Evolutionary conservation across 352 stramenopile genomes (phyloP).

Genomic region (Phytophthora idaei): DNA sequence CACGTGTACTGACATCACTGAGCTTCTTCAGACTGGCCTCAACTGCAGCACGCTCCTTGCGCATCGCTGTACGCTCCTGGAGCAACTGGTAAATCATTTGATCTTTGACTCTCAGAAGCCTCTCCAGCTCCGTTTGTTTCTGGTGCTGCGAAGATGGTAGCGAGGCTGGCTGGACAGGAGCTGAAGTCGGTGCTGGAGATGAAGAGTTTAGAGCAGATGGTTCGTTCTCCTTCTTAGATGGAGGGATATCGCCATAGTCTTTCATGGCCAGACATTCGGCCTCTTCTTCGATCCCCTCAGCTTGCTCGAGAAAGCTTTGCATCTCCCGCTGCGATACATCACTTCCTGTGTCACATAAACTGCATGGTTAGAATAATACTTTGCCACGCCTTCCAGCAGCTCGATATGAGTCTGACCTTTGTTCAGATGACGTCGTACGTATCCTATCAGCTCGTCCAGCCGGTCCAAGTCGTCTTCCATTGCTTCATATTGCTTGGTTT

Average conservation of each 20-base stretch:
- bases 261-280: constrained; percentile 64
- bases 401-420: constrained; percentile 39
- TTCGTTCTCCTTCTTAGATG: constrained; percentile 23
- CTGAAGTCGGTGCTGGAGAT: constrained; percentile 62
- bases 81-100: constrained; percentile 86
- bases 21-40: constrained; percentile 68
- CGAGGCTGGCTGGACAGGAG: constrained; percentile 30
- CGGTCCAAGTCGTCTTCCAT: constrained; percentile 63
- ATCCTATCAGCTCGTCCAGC: constrained; percentile 56
- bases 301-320: constrained; percentile 44
- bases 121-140: constrained; percentile 38
- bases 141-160: constrained; percentile 3
- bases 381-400: not conserved
- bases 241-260: constrained; percentile 28
- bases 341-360: constrained; percentile 26
- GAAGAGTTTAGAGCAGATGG: constrained; percentile 42
- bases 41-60: constrained; percentile 50
- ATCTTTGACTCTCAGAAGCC: constrained; percentile 72
- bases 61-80: constrained; percentile 63
- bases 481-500: constrained; percentile 43
- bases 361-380: not conserved
- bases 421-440: constrained; percentile 44
- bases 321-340: constrained; percentile 51
- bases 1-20: constrained; percentile 68
- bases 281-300: constrained; percentile 41